phyloP scores from a whole-genome alignment of 1,139 yeast genomes.

The Martiniozyma asiatica region DNA sequence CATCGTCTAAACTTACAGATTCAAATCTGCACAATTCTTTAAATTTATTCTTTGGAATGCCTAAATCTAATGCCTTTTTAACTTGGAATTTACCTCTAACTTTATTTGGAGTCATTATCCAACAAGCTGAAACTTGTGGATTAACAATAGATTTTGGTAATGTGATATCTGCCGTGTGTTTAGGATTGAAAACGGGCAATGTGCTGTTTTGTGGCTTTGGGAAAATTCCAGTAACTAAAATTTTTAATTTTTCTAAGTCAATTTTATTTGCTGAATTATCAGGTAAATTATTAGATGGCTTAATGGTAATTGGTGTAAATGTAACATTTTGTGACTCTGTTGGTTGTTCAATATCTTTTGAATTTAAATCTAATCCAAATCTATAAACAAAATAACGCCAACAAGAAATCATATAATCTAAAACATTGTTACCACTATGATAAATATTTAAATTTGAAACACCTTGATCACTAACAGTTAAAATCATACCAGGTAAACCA shows the following conservation, averaged over 20 bases:
- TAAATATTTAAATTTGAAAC: conserved; percentile 33
- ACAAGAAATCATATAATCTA: conserved; percentile 50
- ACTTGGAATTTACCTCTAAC: conserved; percentile 70
- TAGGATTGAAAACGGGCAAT: conserved; percentile 7
- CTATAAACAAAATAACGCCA: conserved; percentile 91
- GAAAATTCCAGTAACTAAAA: conserved; percentile 13
- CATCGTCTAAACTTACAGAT: conserved; percentile 45
- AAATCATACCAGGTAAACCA: conserved; percentile 80
- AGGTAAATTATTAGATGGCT: conserved; percentile 2
- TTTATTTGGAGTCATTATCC: conserved; percentile 53
- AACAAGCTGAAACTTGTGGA: conserved; percentile 33
- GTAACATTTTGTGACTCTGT: conserved; percentile 41
- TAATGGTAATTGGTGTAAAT: conserved; percentile 39
- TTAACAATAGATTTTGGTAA: conserved; percentile 16
- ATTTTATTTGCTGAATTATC: conserved; percentile 4
- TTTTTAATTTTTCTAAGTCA: conserved; percentile 7
- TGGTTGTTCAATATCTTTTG: conserved; percentile 25
- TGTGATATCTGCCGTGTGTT: conserved; percentile 12
- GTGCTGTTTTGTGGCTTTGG: conserved; percentile 11
- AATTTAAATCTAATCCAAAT: conserved; percentile 49
- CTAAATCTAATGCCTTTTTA: conserved; percentile 51
- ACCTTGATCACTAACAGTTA: conserved; percentile 80
- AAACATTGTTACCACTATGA: conserved; percentile 31
- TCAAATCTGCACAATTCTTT: conserved; percentile 50
- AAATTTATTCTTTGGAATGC: conserved; percentile 54